Percentiles rank a stretch among this genome's conserved stretches.
Conservation (phyloP, 306 rosid species). For the Fagus sylvatica region DNA sequence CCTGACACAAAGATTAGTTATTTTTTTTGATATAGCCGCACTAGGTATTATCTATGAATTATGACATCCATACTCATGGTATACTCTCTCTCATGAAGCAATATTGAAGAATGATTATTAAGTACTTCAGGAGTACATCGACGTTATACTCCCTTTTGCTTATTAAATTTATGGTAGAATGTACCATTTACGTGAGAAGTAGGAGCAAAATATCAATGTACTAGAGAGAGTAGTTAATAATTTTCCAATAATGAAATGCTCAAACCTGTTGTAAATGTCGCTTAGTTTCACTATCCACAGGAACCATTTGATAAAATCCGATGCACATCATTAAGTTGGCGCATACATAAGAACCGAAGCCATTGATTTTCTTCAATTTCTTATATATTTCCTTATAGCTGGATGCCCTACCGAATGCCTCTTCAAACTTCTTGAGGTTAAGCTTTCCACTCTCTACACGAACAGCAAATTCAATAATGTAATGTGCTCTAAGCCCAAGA, state of each 20-base stretch:
- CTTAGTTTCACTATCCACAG: constrained; percentile 32
- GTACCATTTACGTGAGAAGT: no score
- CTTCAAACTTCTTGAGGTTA: neutral
- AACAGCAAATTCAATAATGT: constrained; percentile 19
- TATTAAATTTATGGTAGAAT: no score
- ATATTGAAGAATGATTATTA: no score
- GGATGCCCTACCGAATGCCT: neutral
- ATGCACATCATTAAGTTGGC: constrained; percentile 36
- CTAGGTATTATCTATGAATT: no score
- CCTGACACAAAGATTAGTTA: neutral
- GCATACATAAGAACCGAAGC: constrained; percentile 30
- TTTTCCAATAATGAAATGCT: neutral
- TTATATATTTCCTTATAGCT: neutral
- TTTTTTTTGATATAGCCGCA: no score
- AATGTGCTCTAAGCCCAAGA: constrained; percentile 29
- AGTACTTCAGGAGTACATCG: no score
- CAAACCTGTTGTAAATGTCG: constrained; percentile 32
- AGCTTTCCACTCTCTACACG: constrained; percentile 5
- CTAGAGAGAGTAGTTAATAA: no score
- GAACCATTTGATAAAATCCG: constrained; percentile 28
- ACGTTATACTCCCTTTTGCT: no score
- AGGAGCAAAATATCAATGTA: no score
- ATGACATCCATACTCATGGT: no score
- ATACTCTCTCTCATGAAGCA: no score
- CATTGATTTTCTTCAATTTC: constrained; percentile 14